Conservation (phyloP, 495 filamentous ascomycete genomes). For the Penicillium roqueforti region DNA sequence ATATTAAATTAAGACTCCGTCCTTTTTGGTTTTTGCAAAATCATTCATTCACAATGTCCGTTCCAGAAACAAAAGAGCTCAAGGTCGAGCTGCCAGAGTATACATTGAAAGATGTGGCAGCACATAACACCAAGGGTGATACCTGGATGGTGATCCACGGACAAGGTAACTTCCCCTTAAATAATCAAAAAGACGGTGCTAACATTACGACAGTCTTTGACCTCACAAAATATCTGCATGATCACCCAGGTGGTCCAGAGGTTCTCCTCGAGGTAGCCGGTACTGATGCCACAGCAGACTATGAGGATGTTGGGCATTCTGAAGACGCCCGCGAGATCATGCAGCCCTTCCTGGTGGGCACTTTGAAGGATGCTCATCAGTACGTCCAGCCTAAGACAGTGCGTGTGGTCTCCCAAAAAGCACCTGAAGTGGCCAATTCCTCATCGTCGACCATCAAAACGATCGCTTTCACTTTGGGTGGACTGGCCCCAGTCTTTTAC, state of each 20-base stretch:
- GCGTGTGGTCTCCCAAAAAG: conserved; percentile 23
- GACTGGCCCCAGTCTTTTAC: conserved; percentile 16
- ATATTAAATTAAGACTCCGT: neutral
- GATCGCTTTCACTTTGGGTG: conserved; percentile 14
- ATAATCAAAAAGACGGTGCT: neutral
- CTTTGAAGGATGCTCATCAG: conserved; percentile 28
- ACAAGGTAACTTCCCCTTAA: conserved; percentile 33
- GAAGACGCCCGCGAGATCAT: conserved; percentile 40
- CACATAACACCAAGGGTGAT: conserved; percentile 45
- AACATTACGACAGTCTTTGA: conserved; percentile 42
- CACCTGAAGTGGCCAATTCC: conserved; percentile 9
- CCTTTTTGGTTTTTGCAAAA: neutral
- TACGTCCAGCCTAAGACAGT: conserved; percentile 25
- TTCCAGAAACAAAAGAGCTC: conserved; percentile 16
- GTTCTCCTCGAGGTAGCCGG: conserved; percentile 48
- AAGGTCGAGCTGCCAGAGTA: conserved; percentile 25
- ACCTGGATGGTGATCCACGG: conserved; percentile 51
- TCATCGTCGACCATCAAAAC: conserved; percentile 7
- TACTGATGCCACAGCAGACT: conserved; percentile 47
- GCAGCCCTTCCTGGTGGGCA: conserved; percentile 29
- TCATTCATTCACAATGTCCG: conserved; percentile 6
- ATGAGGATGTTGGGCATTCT: conserved; percentile 52
- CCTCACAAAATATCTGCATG: conserved; percentile 46
- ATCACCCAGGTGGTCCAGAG: conserved; percentile 53
- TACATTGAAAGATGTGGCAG: conserved; percentile 39